Percentiles rank a stretch among this genome's conserved stretches.
phyloP scores from a whole-genome alignment of 2,329 filamentous ascomycete species.

The Microdochium bolleyi region DNA sequence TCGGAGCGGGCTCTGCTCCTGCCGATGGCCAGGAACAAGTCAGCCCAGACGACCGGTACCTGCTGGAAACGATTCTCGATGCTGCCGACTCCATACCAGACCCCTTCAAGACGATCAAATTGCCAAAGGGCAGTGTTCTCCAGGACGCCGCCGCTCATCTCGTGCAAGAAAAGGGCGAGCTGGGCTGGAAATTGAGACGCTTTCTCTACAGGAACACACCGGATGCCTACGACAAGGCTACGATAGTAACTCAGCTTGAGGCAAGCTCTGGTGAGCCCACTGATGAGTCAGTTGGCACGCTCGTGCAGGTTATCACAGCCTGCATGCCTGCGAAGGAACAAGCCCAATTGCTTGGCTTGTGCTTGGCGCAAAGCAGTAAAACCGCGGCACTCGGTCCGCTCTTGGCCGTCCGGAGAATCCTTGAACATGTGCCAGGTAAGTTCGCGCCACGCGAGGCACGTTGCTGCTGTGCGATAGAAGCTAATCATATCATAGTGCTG shows the following conservation, averaged over 20 bases:
- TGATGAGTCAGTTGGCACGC: constrained; percentile 13
- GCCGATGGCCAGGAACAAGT: constrained; percentile 7
- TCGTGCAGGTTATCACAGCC: constrained; percentile 14
- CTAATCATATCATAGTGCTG: not conserved
- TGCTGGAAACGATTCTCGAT: not conserved
- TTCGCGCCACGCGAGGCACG: not conserved
- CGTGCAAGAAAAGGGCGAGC: not conserved
- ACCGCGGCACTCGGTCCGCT: not conserved
- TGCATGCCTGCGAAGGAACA: not conserved
- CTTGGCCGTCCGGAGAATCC: not conserved
- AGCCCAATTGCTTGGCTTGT: not conserved
- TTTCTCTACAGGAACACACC: constrained; percentile 16
- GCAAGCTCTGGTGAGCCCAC: constrained; percentile 8
- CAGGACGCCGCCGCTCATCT: not conserved
- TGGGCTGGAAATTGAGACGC: constrained; percentile 18
- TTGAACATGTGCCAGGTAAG: not conserved
- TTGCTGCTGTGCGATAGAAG: not conserved
- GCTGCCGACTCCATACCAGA: not conserved
- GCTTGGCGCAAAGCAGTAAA: not conserved
- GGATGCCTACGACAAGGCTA: constrained; percentile 9
- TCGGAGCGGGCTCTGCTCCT: constrained; percentile 3
- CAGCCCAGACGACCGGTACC: not conserved
- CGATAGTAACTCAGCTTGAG: constrained; percentile 11
- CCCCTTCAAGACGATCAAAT: constrained; percentile 7
- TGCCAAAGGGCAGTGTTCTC: constrained; percentile 5